Evolutionary conservation across 257 asterid species (phyloP).

Genomic region (Catharanthus roseus): DNA sequence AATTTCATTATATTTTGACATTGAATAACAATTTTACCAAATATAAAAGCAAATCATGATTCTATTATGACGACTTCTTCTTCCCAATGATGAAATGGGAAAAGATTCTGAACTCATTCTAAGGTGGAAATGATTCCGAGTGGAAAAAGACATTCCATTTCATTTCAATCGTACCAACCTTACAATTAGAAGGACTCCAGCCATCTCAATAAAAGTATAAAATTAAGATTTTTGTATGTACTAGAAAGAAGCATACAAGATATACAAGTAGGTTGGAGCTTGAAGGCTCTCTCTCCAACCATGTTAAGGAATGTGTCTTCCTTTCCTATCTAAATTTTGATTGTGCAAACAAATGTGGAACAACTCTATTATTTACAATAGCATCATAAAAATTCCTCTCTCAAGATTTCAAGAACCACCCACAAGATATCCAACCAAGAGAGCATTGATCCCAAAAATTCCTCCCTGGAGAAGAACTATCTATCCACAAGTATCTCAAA

Average conservation of each 20-base stretch:
- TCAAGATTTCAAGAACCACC: conserved; percentile 10
- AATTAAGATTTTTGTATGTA: background rate
- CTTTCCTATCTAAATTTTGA: background rate
- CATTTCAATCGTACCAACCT: too few species aligned
- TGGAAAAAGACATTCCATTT: too few species aligned
- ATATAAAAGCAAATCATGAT: too few species aligned
- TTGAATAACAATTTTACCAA: too few species aligned
- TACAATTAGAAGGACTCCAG: too few species aligned
- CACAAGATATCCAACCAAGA: conserved; percentile 2
- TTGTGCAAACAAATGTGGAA: background rate
- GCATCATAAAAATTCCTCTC: background rate
- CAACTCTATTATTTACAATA: conserved; percentile 8
- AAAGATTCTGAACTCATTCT: too few species aligned
- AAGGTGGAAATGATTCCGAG: too few species aligned
- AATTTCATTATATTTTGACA: too few species aligned
- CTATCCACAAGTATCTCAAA: background rate
- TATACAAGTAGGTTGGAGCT: background rate
- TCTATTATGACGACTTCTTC: too few species aligned
- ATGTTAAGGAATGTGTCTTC: background rate
- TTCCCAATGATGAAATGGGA: too few species aligned
- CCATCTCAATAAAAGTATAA: too few species aligned
- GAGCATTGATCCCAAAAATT: conserved; percentile 16
- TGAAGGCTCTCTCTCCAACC: background rate
- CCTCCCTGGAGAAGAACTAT: conserved; percentile 1
- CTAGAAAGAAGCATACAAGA: background rate